Conservation (phyloP, 345 rosid genomes). For the Eucalyptus pumila region DNA sequence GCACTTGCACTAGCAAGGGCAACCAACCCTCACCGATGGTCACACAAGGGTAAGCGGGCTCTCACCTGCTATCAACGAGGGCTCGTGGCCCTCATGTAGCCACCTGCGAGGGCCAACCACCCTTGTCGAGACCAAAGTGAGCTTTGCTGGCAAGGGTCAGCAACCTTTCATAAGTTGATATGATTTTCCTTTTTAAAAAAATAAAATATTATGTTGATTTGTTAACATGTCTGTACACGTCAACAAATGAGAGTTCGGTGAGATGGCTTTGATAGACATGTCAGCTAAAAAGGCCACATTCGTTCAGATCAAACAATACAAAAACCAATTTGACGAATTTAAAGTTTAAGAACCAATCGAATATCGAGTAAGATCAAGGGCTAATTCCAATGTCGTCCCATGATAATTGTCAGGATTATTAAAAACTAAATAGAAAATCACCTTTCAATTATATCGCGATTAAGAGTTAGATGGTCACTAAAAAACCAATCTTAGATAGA, state of each 20-base stretch:
- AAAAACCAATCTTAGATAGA: neutral
- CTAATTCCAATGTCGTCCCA: neutral
- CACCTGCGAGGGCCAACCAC: neutral
- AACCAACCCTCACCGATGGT: neutral
- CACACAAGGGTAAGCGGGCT: neutral
- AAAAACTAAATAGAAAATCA: neutral
- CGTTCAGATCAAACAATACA: neutral
- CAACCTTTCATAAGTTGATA: neutral
- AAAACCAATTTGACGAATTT: neutral
- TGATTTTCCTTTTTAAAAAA: neutral
- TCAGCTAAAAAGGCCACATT: neutral
- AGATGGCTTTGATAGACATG: neutral
- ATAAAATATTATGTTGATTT: neutral
- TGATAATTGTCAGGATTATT: neutral
- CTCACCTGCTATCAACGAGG: neutral
- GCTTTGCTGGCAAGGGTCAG: neutral
- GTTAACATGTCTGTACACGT: neutral
- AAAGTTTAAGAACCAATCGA: neutral
- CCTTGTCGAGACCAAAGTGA: neutral
- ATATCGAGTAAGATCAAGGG: neutral
- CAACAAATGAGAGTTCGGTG: neutral
- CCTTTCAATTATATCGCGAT: neutral
- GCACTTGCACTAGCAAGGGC: accelerated
- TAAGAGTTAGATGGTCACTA: neutral
- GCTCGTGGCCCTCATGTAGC: neutral